Conservation (phyloP, 257 asterid species). For the Primulina huaijiensis region DNA sequence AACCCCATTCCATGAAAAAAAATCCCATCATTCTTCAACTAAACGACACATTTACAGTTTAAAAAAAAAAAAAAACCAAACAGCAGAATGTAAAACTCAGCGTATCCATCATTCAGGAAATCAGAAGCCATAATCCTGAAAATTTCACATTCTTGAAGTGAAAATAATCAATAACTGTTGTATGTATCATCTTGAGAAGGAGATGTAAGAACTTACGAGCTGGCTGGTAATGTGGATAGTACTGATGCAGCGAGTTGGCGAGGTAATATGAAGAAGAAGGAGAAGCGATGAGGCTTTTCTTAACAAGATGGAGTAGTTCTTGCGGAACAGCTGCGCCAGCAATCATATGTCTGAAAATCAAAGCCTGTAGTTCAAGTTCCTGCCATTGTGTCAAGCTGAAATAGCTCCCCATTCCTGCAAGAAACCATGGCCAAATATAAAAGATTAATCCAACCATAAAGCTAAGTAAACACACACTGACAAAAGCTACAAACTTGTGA, state of each 20-base stretch:
- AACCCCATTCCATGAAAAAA: not conserved
- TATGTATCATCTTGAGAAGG: no score
- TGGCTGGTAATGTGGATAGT: slow-evolving; percentile 49
- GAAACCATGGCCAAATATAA: no score
- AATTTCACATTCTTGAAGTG: no score
- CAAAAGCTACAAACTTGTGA: slow-evolving; percentile 4
- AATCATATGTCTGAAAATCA: slow-evolving; percentile 75
- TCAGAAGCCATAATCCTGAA: no score
- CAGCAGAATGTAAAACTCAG: not conserved
- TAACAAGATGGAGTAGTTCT: slow-evolving; percentile 69
- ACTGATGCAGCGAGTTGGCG: slow-evolving; percentile 41
- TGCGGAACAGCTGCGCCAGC: slow-evolving; percentile 76
- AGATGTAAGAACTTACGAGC: slow-evolving; percentile 47
- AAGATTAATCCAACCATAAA: not conserved
- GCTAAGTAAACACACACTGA: not conserved
- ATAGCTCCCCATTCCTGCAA: slow-evolving; percentile 62
- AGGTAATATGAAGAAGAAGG: slow-evolving; percentile 35
- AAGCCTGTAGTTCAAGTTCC: slow-evolving; percentile 84
- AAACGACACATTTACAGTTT: not conserved
- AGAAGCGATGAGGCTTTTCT: slow-evolving; percentile 58
- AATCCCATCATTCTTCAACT: not conserved
- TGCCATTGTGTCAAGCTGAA: slow-evolving; percentile 91
- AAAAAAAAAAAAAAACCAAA: not conserved
- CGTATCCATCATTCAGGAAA: no score
- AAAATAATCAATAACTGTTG: no score